A percentile compares a stretch with the other conserved stretches of the same genome.
phyloP scores from a whole-genome alignment of 495 filamentous ascomycete genomes.

The Talaromyces adpressus region DNA sequence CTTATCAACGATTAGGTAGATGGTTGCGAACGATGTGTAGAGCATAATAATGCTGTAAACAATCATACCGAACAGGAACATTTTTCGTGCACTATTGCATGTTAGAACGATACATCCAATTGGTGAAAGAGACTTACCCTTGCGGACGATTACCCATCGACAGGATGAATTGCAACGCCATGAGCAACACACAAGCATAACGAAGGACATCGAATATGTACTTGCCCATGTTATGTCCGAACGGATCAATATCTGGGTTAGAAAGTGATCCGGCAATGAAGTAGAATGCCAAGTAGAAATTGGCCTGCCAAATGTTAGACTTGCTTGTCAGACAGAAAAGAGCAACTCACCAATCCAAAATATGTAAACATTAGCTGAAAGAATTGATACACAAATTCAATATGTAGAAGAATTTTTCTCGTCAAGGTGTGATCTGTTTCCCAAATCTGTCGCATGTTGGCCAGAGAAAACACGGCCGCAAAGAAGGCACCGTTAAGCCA shows the following conservation, averaged over 20 bases:
- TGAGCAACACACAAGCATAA: constrained; percentile 78
- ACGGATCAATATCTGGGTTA: constrained; percentile 76
- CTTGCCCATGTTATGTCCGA: constrained; percentile 74
- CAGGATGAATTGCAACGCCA: constrained; percentile 92
- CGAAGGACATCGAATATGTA: constrained; percentile 82
- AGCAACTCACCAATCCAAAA: constrained; percentile 67
- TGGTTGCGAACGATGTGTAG: constrained; percentile 81
- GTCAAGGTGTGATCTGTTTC: constrained; percentile 81
- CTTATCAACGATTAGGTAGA: constrained; percentile 82
- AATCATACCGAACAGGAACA: constrained; percentile 83
- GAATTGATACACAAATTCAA: constrained; percentile 95
- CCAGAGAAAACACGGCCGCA: constrained; percentile 93
- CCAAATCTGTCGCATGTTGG: constrained; percentile 94
- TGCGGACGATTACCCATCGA: constrained; percentile 98
- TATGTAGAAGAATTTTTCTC: constrained; percentile 85
- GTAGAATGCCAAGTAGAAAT: constrained; percentile 98
- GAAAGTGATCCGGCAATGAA: constrained; percentile 95
- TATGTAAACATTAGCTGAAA: constrained; percentile 89
- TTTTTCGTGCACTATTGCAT: constrained; percentile 60
- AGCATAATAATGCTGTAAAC: constrained; percentile 90
- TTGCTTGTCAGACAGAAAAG: not conserved
- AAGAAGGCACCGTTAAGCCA: constrained; percentile 99
- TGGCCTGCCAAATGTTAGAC: constrained; percentile 48
- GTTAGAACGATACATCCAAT: not conserved
- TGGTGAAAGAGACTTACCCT: constrained; percentile 43